Evolutionary conservation across 2,329 filamentous ascomycete genomes (phyloP).

Genomic region (Ophiocordyceps camponoti-leonardi): DNA sequence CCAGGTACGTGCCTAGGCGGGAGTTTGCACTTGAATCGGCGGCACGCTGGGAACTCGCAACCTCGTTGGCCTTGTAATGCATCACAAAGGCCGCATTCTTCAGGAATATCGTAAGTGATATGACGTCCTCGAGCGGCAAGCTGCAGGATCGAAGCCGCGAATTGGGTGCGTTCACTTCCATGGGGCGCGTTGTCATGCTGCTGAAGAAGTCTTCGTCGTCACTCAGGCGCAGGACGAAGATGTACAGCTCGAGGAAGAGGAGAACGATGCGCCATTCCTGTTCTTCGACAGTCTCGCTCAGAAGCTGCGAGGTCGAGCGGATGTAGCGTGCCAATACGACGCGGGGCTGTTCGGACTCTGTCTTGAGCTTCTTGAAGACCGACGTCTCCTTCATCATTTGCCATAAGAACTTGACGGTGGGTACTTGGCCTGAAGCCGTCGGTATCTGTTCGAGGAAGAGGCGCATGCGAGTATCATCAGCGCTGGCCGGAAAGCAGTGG

Average conservation of each 20-base stretch:
- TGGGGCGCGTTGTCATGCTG: slow-evolving; percentile 24
- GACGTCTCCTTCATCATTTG: slow-evolving; percentile 32
- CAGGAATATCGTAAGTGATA: slow-evolving; percentile 61
- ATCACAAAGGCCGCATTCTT: slow-evolving; percentile 83
- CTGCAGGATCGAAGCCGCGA: slow-evolving; percentile 44
- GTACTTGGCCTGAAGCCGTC: slow-evolving; percentile 35
- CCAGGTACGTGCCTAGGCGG: slow-evolving; percentile 14
- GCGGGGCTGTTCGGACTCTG: slow-evolving; percentile 12
- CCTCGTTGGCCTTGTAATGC: slow-evolving; percentile 64
- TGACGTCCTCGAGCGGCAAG: slow-evolving; percentile 53
- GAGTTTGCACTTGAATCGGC: slow-evolving; percentile 7
- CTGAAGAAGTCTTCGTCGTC: slow-evolving; percentile 93
- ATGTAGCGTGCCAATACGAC: slow-evolving; percentile 15
- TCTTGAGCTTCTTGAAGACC: slow-evolving; percentile 16
- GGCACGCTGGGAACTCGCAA: slow-evolving; percentile 15
- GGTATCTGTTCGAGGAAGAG: slow-evolving; percentile 46
- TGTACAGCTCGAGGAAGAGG: slow-evolving; percentile 86
- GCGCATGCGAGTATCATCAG: slow-evolving; percentile 89
- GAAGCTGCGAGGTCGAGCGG: slow-evolving; percentile 9
- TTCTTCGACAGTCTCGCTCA: slow-evolving; percentile 11
- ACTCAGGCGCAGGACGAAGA: slow-evolving; percentile 79
- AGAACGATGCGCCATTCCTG: slow-evolving; percentile 76
- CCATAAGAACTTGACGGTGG: slow-evolving; percentile 59
- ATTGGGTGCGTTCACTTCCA: slow-evolving; percentile 20
- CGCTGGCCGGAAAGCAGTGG: slow-evolving; percentile 63